These are phyloP conservation scores for Pseudogymnoascus sp. DNA, from an alignment of 2,329 filamentous ascomycete genomes.

Conservation along the genomic window DNA sequence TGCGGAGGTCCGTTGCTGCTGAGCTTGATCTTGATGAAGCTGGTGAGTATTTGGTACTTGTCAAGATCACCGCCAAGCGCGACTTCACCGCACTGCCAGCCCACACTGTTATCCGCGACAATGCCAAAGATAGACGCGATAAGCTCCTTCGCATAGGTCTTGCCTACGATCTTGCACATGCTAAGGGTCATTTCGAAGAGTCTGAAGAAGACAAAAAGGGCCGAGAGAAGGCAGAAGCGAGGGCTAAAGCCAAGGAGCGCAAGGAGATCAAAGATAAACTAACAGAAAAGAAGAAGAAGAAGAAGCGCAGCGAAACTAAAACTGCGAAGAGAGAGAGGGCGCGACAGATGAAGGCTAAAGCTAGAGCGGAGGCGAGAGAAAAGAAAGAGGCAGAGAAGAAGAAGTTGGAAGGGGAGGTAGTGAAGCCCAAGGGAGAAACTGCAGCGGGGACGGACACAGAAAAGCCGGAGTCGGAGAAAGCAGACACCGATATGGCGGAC, in stretches of 20 bases:
- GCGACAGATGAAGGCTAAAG: slow-evolving; percentile 31
- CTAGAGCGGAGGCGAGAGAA: slow-evolving; percentile 33
- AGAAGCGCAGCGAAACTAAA: slow-evolving; percentile 34
- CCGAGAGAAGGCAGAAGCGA: slow-evolving; percentile 22
- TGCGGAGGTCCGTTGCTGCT: slow-evolving; percentile 51
- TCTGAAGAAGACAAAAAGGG: slow-evolving; percentile 36
- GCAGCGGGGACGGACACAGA: slow-evolving; percentile 16
- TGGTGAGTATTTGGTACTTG: slow-evolving; percentile 50
- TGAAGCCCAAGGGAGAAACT: slow-evolving; percentile 17
- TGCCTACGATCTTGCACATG: slow-evolving; percentile 54
- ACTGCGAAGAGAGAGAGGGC: slow-evolving; percentile 36
- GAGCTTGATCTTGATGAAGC: slow-evolving; percentile 49
- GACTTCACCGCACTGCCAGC: slow-evolving; percentile 34
- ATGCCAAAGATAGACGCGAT: slow-evolving; percentile 32
- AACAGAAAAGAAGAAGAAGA: slow-evolving; percentile 43
- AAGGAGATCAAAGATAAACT: slow-evolving; percentile 41
- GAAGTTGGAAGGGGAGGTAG: slow-evolving; percentile 9
- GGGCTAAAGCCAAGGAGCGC: slow-evolving; percentile 34
- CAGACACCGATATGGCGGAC: slow-evolving; percentile 13
- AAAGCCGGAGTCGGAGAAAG: slow-evolving; percentile 26
- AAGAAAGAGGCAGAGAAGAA: slow-evolving; percentile 28
- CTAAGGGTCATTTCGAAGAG: slow-evolving; percentile 49
- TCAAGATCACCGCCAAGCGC: slow-evolving; percentile 47
- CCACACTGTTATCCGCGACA: slow-evolving; percentile 52
- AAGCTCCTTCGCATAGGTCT: slow-evolving; percentile 52